These are phyloP conservation scores for Solidago caesia DNA, from an alignment of 129 eudicot genomes.

Conservation along the genomic window DNA sequence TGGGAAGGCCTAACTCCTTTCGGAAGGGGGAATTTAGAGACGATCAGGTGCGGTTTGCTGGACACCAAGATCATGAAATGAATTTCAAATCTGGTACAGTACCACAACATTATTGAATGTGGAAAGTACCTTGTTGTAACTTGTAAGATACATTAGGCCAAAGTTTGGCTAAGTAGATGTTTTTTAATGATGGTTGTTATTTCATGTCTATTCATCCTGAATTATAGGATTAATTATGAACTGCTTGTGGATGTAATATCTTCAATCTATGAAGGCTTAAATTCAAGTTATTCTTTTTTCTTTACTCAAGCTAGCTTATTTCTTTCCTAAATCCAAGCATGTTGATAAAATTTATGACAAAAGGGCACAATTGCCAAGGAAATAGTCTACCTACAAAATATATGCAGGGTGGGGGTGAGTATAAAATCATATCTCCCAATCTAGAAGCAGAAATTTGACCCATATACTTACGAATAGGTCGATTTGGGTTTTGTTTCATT, in stretches of 20 bases:
- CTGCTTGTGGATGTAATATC: constrained; percentile 24
- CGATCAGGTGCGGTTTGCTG: constrained; percentile 38
- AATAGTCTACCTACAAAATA: background rate
- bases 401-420: background rate
- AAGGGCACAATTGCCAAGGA: too few species aligned
- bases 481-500: background rate
- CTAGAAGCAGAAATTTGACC: background rate
- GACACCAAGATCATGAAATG: constrained; percentile 33
- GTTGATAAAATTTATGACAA: background rate
- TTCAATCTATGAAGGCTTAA: constrained; percentile 28
- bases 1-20: constrained; percentile 40
- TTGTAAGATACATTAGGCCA: constrained; percentile 27
- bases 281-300: constrained; percentile 13
- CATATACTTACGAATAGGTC: background rate
- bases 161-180: constrained; percentile 34
- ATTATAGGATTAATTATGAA: constrained; percentile 25
- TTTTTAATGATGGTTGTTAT: constrained; percentile 30
- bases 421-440: background rate
- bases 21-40: constrained; percentile 39
- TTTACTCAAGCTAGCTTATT: constrained; percentile 14
- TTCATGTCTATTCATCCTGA: constrained; percentile 23
- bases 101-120: constrained; percentile 31
- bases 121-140: constrained; percentile 5
- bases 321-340: constrained; percentile 9
- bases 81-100: constrained; percentile 28